Percentiles rank a stretch among this genome's conserved stretches.
Conservation (phyloP, 2,329 filamentous ascomycete species). For the Neobulgaria alba region DNA sequence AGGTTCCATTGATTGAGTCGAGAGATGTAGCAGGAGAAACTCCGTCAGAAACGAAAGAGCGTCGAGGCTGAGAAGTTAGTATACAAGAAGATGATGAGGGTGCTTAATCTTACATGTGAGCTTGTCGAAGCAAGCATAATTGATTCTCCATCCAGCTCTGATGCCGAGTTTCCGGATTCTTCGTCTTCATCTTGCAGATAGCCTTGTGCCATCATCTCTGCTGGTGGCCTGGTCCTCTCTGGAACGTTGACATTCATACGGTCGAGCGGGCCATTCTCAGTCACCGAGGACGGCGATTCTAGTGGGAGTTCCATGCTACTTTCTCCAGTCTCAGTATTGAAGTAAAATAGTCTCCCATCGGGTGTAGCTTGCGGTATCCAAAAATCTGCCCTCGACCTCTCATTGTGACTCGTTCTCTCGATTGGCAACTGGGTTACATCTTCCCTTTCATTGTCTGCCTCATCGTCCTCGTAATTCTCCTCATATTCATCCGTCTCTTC, state of each 20-base stretch:
- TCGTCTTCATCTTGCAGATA: conserved; percentile 80
- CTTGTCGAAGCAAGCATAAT: conserved; percentile 56
- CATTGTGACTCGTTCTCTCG: conserved; percentile 54
- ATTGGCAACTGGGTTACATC: conserved; percentile 52
- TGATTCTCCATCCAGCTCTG: conserved; percentile 73
- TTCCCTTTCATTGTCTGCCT: conserved; percentile 53
- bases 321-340: conserved; percentile 94
- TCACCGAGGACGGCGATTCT: conserved; percentile 73
- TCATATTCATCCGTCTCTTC: conserved; percentile 60
- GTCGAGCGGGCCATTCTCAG: conserved; percentile 80
- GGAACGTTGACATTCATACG: conserved; percentile 82
- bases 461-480: conserved; percentile 51
- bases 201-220: conserved; percentile 83
- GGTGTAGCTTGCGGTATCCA: conserved; percentile 98
- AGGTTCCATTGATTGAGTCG: conserved; percentile 74
- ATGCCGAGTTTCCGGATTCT: conserved; percentile 76
- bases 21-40: conserved; percentile 83
- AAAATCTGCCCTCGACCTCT: conserved; percentile 84
- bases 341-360: conserved; percentile 91
- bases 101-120: conserved; percentile 50
- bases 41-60: conserved; percentile 50
- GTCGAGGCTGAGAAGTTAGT: conserved; percentile 43
- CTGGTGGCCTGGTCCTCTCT: conserved; percentile 80
- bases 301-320: conserved; percentile 91
- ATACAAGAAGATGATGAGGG: conserved; percentile 4